Base-by-base conservation (phyloP, 768 basidiomycete species). In the Lactarius indigo region DNA sequence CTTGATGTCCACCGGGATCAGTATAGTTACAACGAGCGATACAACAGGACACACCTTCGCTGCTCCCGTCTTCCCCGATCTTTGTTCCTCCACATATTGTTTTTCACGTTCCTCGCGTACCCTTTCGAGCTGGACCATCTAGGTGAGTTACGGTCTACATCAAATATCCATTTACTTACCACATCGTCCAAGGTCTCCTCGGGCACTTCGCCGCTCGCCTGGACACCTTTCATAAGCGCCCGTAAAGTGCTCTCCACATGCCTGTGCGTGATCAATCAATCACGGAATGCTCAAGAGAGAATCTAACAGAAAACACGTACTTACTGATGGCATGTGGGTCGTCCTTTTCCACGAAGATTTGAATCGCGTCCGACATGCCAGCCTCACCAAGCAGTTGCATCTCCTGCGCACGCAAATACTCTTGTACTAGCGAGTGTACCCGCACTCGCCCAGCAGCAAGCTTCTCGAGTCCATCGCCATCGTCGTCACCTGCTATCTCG, bases 341-440 rank as follows among this genome's bases (percentile, higher is more conserved):
- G 73, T 98, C 96, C 82, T 99, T 99, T 76, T 98, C 96, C 66
- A 99, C 96, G 77, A 92, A 98, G 77, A 89, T 83, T 79, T 92
- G 89, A 61, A 99, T 95, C 7, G 97, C 97, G 74, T 95, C 92
- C 47, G 88, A 89, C 90, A 99, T 92, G 30, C 90, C 94, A 50
- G 83, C 82, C 78, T 97, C 95, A 1, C 91, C 92, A 20, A 98
- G 79, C 59, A 98, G 78, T 79, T 97, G 94, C 73, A 98, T 78
- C 75, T 96, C 92, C 79, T 98, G 97, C 59, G 93, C 95, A 8
- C 87, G 82, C 57, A 99, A 78, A 75, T 96, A 98, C 77, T 98
- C 93, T 75, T 87, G 84, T 55, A 99, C 97, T 26, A 99, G 84
- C 50, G 89, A 91, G 70, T 88, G 87, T 74, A 99, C 94, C 30